Evolutionary conservation across 139 green algal species (phyloP), one percentile per base, ranked within the genome.

Genomic region (Volvox reticuliferus): DNA sequence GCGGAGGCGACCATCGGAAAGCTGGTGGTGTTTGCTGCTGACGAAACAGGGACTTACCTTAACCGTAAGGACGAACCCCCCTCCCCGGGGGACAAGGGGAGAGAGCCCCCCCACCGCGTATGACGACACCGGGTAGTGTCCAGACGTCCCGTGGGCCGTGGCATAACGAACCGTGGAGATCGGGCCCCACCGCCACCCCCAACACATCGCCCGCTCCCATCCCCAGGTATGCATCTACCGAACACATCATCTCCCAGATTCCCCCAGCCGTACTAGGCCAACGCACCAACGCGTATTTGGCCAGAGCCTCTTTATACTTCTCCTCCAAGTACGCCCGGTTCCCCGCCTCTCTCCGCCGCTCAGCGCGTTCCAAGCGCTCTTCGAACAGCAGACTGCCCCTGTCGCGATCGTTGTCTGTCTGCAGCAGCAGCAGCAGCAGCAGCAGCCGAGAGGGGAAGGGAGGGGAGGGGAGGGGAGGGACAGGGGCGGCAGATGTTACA

Each of bases 361-460:
- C 95, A 12, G 96, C 96, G 55, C 96, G 94, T 86, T 98, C 96
- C 78, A 98, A 75, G 33, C 96, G 92, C 93, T 97, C 96, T 91
- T 98, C 96, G 83, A 93, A 97, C 82, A 96, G 65, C 89, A 94
- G 89, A 12, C 67, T 68, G 26, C 33, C 33, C 32, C 73, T 62
- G 67, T 90, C 68, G 33, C 85, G 73, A 55, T 92, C 89, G 65
- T 82, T 81, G 88, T 87, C 79, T 13, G 18, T 61, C 85, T 89
- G 85, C 0, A 24, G 79, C 21, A 28, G 24, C 44, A 5, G 9
- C 44, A 55, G n/a, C n/a, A n/a, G n/a, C n/a, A n/a, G n/a, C n/a
- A n/a, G n/a, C 62, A 69, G 62, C 62, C 17, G 17, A 19, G 17
- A 69, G 62, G 62, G 17, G 17, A 69, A 19, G 62, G 62, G 17